Base-by-base conservation (phyloP, 768 basidiomycete species). In the Pisolithus sp. region DNA sequence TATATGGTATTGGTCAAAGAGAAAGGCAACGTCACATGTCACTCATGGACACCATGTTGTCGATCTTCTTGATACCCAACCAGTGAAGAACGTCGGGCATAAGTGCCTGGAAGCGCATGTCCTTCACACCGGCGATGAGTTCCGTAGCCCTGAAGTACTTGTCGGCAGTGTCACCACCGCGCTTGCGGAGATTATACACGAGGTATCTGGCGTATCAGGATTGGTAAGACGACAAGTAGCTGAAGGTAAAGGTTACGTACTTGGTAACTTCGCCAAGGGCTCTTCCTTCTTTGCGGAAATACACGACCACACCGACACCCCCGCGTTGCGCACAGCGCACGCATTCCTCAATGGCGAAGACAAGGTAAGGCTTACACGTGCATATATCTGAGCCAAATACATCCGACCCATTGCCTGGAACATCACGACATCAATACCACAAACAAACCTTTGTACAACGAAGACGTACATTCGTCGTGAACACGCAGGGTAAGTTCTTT, bases 1-100 rank as follows among this genome's bases (percentile, higher is more conserved):
- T 8, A 42, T 24, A n/a, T 28, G 46, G 21, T 20, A 28, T 44
- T 30, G 31, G 9, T n/a, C 26, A 40, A 49, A 9, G 13, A 34
- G 2, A 9, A 64, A 76, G 52, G 46, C 13, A 34, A 81, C 64
- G 90, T 89, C 12, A 47, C 86, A 91, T 89, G 62, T 91, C 89
- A 53, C 87, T 89, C 89, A 91, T 91, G 21, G 83, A 85, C 15
- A 95, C 84, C 84, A 98, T 82, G 62, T 85, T 85, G 68, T 92
- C 83, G 42, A 98, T 81, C 76, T 90, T 90, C 69, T 65, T 84
- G 62, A 98, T 87, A 0, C 95, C 95, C 17, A 98, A 70, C 91
- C 93, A 98, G 65, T 93, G 92, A 42, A 97, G 71, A 6, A 96
- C 87, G 64, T 98, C 95, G 3, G 95, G 95, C 93, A 98, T 96